Percentiles rank a stretch among this genome's conserved stretches.
phyloP scores from a whole-genome alignment of 2,329 filamentous ascomycete species.

The Trichoderma simmonsii region DNA sequence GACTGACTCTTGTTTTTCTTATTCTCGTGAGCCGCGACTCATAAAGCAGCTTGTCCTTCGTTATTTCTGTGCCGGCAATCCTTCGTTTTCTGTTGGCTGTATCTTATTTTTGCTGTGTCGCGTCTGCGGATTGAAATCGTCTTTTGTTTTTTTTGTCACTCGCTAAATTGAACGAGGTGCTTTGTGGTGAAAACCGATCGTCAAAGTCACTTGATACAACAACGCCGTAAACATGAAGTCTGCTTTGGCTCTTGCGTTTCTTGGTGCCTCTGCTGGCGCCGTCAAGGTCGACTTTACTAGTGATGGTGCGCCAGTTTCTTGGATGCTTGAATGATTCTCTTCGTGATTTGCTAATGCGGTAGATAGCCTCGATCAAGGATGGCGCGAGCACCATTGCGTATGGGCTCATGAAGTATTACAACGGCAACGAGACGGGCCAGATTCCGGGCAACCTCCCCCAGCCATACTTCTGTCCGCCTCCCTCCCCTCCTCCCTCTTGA shows the following conservation, averaged over 20 bases:
- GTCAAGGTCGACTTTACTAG: neutral
- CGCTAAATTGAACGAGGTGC: neutral
- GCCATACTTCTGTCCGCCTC: slow-evolving; percentile 52
- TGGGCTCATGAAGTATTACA: slow-evolving; percentile 42
- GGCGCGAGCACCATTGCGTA: slow-evolving; percentile 40
- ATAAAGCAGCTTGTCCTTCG: slow-evolving; percentile 6
- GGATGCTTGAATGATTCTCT: neutral
- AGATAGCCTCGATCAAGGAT: slow-evolving; percentile 19
- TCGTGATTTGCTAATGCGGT: neutral
- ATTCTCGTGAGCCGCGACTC: neutral
- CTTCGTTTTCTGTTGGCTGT: neutral
- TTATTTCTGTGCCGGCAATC: neutral
- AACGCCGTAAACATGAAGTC: neutral
- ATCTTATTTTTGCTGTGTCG: neutral
- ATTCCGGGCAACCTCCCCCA: slow-evolving; percentile 48
- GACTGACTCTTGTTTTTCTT: neutral
- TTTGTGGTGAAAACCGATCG: neutral
- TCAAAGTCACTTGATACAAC: neutral
- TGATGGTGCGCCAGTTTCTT: neutral
- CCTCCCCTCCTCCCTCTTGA: too few relatives aligned
- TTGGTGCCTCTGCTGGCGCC: slow-evolving; percentile 10
- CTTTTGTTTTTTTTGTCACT: neutral
- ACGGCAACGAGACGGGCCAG: slow-evolving; percentile 51
- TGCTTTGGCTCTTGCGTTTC: slow-evolving; percentile 10
- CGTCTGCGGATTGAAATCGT: neutral